A percentile compares a stretch with the other conserved stretches of the same genome.
Evolutionary conservation across 108 stramenopile genomes (phyloP).

Genomic region (Stephanodiscus triporus): DNA sequence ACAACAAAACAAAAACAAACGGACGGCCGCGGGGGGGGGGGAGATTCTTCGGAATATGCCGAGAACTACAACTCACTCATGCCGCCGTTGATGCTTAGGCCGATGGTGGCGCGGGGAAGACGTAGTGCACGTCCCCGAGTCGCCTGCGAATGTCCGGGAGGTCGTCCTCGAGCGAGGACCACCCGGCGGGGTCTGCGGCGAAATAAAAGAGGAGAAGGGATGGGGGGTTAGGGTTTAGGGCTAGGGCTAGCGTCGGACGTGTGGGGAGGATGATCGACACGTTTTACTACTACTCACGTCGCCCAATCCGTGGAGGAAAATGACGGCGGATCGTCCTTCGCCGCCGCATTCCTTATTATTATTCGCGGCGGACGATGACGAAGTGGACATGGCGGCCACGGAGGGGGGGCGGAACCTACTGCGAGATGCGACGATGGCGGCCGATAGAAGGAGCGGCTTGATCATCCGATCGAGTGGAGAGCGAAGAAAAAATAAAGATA

Average conservation of each 20-base stretch:
- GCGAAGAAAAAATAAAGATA: too few species aligned
- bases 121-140: slow-evolving; percentile 62
- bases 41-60: too few species aligned
- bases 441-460: background rate
- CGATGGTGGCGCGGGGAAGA: slow-evolving; percentile 85
- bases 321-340: slow-evolving; percentile 18
- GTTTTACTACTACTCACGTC: slow-evolving; percentile 26
- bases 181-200: slow-evolving; percentile 63
- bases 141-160: slow-evolving; percentile 60
- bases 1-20: too few species aligned
- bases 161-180: slow-evolving; percentile 58
- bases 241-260: too few species aligned
- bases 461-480: too few species aligned
- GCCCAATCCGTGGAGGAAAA: slow-evolving; percentile 84
- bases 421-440: background rate
- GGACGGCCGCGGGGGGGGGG: too few species aligned
- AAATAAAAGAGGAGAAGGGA: background rate
- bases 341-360: background rate
- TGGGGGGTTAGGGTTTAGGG: too few species aligned
- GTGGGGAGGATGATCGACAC: slow-evolving; percentile 27
- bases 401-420: background rate
- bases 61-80: background rate
- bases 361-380: too few species aligned
- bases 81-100: slow-evolving; percentile 86
- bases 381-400: background rate